phyloP scores from a whole-genome alignment of 345 rosid species.

The Aquilaria malaccensis region DNA sequence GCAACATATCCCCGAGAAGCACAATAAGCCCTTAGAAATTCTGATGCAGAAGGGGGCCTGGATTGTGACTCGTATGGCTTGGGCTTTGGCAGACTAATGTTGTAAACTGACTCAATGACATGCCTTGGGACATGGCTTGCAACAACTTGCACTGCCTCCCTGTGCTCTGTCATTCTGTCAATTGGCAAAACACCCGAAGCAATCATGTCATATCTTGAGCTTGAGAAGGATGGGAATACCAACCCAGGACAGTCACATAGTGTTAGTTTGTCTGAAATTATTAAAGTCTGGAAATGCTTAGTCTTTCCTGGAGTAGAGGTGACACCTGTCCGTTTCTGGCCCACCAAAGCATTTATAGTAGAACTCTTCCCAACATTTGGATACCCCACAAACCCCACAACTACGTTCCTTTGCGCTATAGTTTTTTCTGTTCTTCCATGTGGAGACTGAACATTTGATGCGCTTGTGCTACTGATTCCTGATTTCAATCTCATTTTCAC shows the following conservation, averaged over 20 bases:
- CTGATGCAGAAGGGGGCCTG: slow-evolving; percentile 76
- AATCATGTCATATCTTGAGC: slow-evolving; percentile 86
- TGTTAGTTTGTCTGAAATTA: slow-evolving; percentile 70
- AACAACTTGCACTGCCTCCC: slow-evolving; percentile 85
- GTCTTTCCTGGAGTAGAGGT: slow-evolving; percentile 97
- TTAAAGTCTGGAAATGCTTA: slow-evolving; percentile 87
- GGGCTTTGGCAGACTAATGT: slow-evolving; percentile 72
- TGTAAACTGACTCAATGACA: slow-evolving; percentile 61
- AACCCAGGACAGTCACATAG: slow-evolving; percentile 92
- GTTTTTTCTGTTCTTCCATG: slow-evolving; percentile 15
- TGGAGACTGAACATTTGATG: slow-evolving; percentile 20
- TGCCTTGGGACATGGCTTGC: slow-evolving; percentile 68
- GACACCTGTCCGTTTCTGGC: slow-evolving; percentile 89
- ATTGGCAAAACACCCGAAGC: slow-evolving; percentile 93
- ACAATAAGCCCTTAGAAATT: slow-evolving; percentile 62
- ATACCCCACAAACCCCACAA: slow-evolving; percentile 89
- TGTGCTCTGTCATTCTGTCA: slow-evolving; percentile 85
- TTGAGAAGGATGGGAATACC: slow-evolving; percentile 88
- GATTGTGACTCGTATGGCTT: slow-evolving; percentile 71
- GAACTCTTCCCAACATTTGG: slow-evolving; percentile 98
- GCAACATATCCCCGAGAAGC: slow-evolving; percentile 84
- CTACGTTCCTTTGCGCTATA: slow-evolving; percentile 31
- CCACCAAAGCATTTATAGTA: slow-evolving; percentile 86
- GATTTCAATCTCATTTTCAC: slow-evolving; percentile 46
- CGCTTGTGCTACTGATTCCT: slow-evolving; percentile 19